A percentile compares a stretch with the other conserved stretches of the same genome.
Conservation (phyloP, 2,329 filamentous ascomycete genomes). For the Aspergillus sclerotialis region DNA sequence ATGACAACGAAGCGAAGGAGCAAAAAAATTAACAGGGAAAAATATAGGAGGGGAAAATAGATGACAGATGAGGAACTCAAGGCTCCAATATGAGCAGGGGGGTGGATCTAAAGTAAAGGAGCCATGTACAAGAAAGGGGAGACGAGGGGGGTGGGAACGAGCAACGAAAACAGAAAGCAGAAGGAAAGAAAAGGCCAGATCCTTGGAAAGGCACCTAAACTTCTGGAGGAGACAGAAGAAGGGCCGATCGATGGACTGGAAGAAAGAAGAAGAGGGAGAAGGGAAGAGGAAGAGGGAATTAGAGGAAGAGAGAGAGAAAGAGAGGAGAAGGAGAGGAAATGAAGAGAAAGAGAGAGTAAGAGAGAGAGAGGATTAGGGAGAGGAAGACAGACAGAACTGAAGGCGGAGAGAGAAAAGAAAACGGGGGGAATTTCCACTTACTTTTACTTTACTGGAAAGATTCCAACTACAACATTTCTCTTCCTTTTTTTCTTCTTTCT, state of each 20-base stretch:
- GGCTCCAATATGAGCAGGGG: slow-evolving; percentile 18
- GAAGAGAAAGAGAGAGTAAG: slow-evolving; percentile 18
- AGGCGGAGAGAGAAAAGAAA: slow-evolving; percentile 1
- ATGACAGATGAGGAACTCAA: slow-evolving; percentile 19
- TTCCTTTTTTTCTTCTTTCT: not conserved
- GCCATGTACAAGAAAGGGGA: slow-evolving; percentile 25
- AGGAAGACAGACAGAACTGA: not conserved
- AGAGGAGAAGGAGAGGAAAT: slow-evolving; percentile 18
- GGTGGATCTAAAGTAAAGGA: slow-evolving; percentile 19
- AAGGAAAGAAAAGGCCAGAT: slow-evolving; percentile 19
- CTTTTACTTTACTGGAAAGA: no score
- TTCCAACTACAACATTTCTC: no score
- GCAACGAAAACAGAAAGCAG: slow-evolving; percentile 7
- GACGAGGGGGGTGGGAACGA: slow-evolving; percentile 1
- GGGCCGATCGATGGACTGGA: slow-evolving; percentile 19
- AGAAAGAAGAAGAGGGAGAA: slow-evolving; percentile 13
- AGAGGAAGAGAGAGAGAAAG: slow-evolving; percentile 11
- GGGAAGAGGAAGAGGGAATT: slow-evolving; percentile 25
- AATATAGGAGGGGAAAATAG: slow-evolving; percentile 5
- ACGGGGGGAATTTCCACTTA: not conserved
- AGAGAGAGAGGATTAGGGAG: slow-evolving; percentile 24
- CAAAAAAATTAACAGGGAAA: slow-evolving; percentile 19
- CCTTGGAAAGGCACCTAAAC: slow-evolving; percentile 21
- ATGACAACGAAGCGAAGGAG: slow-evolving; percentile 18
- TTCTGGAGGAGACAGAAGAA: slow-evolving; percentile 22